These are phyloP conservation scores for Poteriospumella lacustris DNA, from an alignment of 108 stramenopile species.

Conservation along the genomic window DNA sequence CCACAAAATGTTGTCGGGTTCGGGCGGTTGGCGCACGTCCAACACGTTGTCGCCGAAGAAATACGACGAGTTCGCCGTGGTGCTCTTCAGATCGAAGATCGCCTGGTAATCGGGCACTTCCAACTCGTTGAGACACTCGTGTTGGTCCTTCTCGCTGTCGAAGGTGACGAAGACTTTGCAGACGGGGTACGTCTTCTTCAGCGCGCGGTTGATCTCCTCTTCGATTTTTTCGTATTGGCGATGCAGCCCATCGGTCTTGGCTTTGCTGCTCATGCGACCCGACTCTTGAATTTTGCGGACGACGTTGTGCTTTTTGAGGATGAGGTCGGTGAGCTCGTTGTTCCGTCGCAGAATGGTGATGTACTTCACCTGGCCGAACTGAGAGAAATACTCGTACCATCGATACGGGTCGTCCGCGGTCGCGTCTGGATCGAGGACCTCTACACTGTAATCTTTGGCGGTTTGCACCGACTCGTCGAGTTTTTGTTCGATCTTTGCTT, in stretches of 20 bases:
- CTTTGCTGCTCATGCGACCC: too few species aligned
- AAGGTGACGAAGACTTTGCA: conserved; percentile 42
- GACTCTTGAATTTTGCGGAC: background rate
- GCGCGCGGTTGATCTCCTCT: too few species aligned
- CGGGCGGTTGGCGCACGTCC: conserved; percentile 45
- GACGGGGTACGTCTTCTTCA: background rate
- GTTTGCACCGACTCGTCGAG: conserved; percentile 7
- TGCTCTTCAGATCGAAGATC: background rate
- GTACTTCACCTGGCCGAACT: background rate
- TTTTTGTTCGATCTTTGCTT: background rate
- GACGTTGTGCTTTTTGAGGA: background rate
- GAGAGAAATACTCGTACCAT: background rate
- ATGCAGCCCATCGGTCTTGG: too few species aligned
- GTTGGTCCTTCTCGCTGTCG: conserved; percentile 38
- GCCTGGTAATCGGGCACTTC: background rate
- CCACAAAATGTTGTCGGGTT: conserved; percentile 46
- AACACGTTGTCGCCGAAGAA: conserved; percentile 17
- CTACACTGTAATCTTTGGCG: background rate
- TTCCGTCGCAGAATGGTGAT: background rate
- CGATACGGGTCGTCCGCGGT: background rate
- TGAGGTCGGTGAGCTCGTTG: background rate
- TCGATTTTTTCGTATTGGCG: too few species aligned
- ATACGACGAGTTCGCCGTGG: background rate
- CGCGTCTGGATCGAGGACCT: background rate
- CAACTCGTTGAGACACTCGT: conserved; percentile 39